Percentiles rank a stretch among this genome's conserved stretches.
Evolutionary conservation across 2,329 filamentous ascomycete species (phyloP).

Genomic region (Fusarium phyllophilum): DNA sequence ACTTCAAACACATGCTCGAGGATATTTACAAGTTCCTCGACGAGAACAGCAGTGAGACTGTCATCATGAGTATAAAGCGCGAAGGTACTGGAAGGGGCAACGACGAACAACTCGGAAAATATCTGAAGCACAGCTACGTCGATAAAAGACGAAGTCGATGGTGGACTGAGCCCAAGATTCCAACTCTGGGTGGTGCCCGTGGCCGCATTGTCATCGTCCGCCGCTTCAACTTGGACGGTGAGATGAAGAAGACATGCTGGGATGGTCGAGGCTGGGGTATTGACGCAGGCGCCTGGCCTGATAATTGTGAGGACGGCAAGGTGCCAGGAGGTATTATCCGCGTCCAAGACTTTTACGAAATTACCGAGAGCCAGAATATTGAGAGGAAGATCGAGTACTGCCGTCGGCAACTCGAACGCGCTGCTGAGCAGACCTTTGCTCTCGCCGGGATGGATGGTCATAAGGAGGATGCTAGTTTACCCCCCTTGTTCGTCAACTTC

Average conservation of each 20-base stretch:
- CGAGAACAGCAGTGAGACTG: conserved; percentile 79
- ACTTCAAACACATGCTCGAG: conserved; percentile 77
- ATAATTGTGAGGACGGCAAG: conserved; percentile 84
- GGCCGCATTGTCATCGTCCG: conserved; percentile 87
- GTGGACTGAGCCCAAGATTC: conserved; percentile 82
- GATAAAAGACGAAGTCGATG: conserved; percentile 68
- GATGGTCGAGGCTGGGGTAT: conserved; percentile 65
- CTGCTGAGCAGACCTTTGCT: conserved; percentile 63
- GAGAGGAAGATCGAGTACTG: conserved; percentile 81
- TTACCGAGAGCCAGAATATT: conserved; percentile 79
- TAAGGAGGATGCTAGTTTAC: conserved; percentile 46
- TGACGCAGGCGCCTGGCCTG: conserved; percentile 78
- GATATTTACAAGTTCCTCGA: conserved; percentile 80
- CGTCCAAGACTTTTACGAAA: conserved; percentile 95
- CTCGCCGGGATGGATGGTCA: conserved; percentile 52
- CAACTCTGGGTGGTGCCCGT: conserved; percentile 79
- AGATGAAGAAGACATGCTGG: conserved; percentile 60
- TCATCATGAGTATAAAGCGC: conserved; percentile 89
- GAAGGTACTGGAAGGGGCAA: conserved; percentile 85
- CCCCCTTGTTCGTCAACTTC: conserved; percentile 90
- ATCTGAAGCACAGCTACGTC: conserved; percentile 79
- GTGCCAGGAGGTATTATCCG: conserved; percentile 78
- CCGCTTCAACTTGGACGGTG: conserved; percentile 75
- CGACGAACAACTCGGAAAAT: conserved; percentile 80
- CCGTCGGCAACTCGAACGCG: conserved; percentile 79